Conservation (phyloP, 1,139 yeast species). For the Diutina sp. region DNA sequence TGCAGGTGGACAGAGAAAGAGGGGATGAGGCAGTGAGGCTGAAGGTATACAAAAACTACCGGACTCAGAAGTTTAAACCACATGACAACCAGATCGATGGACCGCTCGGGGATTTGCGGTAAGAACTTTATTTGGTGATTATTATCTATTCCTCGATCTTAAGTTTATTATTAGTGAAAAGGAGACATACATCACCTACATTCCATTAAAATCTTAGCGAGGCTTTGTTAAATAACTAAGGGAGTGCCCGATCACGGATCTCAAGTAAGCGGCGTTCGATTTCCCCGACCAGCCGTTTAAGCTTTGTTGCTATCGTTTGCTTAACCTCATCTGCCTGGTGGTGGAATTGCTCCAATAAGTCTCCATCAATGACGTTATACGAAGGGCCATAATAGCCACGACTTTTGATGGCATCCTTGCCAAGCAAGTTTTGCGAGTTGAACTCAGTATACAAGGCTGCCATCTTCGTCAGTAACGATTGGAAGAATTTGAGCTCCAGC, state of each 20-base stretch:
- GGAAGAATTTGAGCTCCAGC: conserved; percentile 50
- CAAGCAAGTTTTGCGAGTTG: conserved; percentile 26
- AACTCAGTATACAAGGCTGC: conserved; percentile 17
- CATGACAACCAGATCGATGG: neutral
- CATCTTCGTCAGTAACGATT: conserved; percentile 38
- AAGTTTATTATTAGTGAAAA: no score
- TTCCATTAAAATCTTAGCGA: no score
- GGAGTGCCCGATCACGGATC: conserved; percentile 34
- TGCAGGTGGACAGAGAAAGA: neutral
- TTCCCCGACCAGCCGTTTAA: conserved; percentile 47
- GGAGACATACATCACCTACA: no score
- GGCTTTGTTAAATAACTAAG: conserved; percentile 5
- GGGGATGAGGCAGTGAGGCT: neutral
- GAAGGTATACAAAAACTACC: neutral
- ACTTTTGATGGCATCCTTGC: conserved; percentile 55
- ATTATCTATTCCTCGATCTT: neutral
- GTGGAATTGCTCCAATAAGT: conserved; percentile 51
- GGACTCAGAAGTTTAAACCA: neutral
- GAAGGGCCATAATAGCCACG: conserved; percentile 74
- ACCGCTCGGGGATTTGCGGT: neutral
- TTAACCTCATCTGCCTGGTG: conserved; percentile 25
- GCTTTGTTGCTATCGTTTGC: conserved; percentile 33
- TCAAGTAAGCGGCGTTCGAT: conserved; percentile 51
- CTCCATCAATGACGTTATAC: conserved; percentile 77
- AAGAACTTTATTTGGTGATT: neutral